Evolutionary conservation across 2,329 filamentous ascomycete species (phyloP).

Genomic region (Monilinia fructicola): DNA sequence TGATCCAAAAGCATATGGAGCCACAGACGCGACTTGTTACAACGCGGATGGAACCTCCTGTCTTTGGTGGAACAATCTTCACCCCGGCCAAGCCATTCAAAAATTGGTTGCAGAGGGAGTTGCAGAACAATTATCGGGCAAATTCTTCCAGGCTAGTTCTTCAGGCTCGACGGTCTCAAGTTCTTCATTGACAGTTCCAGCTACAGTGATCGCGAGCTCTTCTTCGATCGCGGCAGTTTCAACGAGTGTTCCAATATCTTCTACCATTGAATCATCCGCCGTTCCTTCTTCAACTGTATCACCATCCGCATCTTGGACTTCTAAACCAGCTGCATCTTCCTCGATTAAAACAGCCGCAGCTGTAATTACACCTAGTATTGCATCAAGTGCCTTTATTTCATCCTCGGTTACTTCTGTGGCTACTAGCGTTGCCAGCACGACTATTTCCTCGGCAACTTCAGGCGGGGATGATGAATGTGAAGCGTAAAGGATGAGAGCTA

Average conservation of each 20-base stretch:
- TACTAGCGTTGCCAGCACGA: neutral
- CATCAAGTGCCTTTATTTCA: neutral
- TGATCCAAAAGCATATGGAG: slow-evolving; percentile 26
- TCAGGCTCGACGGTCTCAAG: neutral
- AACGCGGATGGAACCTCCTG: slow-evolving; percentile 30
- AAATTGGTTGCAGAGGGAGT: slow-evolving; percentile 26
- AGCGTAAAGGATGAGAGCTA: too few species aligned
- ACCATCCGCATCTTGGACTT: too few species aligned
- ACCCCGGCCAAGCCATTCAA: slow-evolving; percentile 30
- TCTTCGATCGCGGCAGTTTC: neutral
- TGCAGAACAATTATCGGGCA: neutral
- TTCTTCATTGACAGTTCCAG: neutral
- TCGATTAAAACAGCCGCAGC: neutral
- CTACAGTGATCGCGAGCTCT: neutral
- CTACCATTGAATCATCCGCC: neutral
- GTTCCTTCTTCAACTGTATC: too few species aligned
- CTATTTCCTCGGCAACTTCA: neutral
- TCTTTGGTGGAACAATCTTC: slow-evolving; percentile 32
- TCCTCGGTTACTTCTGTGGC: neutral
- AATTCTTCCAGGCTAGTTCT: neutral
- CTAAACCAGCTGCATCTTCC: too few species aligned
- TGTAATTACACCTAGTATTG: neutral
- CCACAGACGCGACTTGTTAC: slow-evolving; percentile 27
- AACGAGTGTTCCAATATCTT: neutral
- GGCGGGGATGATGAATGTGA: neutral